Conservation (phyloP, 352 stramenopile species). For the Peronospora destructor region DNA sequence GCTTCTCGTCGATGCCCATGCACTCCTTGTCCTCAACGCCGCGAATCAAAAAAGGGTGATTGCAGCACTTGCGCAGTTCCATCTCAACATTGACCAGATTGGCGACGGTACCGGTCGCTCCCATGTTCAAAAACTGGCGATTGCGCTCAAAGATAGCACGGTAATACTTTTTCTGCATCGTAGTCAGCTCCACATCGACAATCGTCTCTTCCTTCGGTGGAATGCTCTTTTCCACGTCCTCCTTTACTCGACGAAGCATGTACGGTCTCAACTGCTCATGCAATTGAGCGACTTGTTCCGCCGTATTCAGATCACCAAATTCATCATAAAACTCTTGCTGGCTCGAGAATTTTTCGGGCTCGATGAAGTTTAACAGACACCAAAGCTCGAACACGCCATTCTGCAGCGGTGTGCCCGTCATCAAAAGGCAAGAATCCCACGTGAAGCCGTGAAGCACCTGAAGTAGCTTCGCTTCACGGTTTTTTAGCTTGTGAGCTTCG, state of each 20-base stretch:
- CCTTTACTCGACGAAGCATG: slow-evolving; percentile 98
- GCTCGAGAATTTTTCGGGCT: slow-evolving; percentile 91
- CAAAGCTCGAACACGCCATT: slow-evolving; percentile 99
- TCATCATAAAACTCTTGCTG: slow-evolving; percentile 94
- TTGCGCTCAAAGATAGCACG: slow-evolving; percentile 99
- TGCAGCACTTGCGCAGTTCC: slow-evolving; percentile 99
- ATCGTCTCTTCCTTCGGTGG: slow-evolving; percentile 98
- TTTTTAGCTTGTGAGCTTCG: slow-evolving; percentile 99
- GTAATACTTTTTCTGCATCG: slow-evolving; percentile 96
- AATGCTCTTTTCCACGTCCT: slow-evolving; percentile 99
- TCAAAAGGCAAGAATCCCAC: slow-evolving; percentile 89
- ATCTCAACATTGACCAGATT: slow-evolving; percentile 99
- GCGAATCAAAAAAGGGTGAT: slow-evolving; percentile 98
- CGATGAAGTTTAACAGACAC: slow-evolving; percentile 98
- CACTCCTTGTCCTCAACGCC: slow-evolving; percentile 97
- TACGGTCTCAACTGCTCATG: slow-evolving; percentile 96
- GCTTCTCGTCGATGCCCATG: slow-evolving; percentile 53
- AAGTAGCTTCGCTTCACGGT: slow-evolving; percentile 91
- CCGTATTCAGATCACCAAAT: slow-evolving; percentile 94
- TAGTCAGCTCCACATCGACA: slow-evolving; percentile 99
- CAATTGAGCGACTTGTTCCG: slow-evolving; percentile 92
- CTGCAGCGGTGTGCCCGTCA: slow-evolving; percentile 97
- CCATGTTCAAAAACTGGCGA: slow-evolving; percentile 85
- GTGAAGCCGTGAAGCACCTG: slow-evolving; percentile 83
- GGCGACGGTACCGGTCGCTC: slow-evolving; percentile 83